Conservation (phyloP, 179 eudicot species). For the Patellifolia procumbens region DNA sequence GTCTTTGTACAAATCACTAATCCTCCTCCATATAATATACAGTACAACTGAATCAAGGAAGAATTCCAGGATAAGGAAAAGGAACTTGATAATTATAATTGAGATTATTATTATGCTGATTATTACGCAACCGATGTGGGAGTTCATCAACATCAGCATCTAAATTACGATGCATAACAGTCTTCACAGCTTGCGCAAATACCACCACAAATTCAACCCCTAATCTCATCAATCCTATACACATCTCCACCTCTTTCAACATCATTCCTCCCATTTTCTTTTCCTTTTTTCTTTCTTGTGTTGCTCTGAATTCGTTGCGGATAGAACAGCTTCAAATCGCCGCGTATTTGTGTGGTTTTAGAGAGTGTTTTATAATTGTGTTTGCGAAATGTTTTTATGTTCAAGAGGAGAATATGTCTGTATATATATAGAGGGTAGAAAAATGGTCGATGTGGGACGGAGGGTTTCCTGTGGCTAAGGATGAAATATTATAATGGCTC, state of each 20-base stretch:
- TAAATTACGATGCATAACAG: constrained; percentile 20
- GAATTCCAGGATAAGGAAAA: constrained; percentile 32
- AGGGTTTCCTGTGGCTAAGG: constrained; percentile 13
- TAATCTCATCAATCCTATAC: constrained; percentile 25
- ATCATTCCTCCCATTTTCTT: constrained; percentile 16
- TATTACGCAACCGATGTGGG: too few relatives aligned
- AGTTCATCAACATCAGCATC: background rate
- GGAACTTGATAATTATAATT: constrained; percentile 33
- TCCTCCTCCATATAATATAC: background rate
- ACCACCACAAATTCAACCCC: constrained; percentile 25
- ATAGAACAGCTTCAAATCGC: background rate
- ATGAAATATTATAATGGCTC: constrained; percentile 1
- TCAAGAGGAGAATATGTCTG: background rate
- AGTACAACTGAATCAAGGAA: constrained; percentile 12
- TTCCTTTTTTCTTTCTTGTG: background rate
- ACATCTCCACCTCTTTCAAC: constrained; percentile 26
- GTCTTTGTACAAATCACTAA: background rate
- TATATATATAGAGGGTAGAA: background rate
- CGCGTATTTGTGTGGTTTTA: background rate
- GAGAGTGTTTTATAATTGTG: background rate
- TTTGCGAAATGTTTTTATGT: background rate
- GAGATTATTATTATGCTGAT: background rate
- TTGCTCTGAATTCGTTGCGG: too few relatives aligned
- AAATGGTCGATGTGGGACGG: background rate
- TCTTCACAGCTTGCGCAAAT: constrained; percentile 24